Conservation (phyloP, 352 stramenopile genomes). For the Phytopythium chamaehyphon region DNA sequence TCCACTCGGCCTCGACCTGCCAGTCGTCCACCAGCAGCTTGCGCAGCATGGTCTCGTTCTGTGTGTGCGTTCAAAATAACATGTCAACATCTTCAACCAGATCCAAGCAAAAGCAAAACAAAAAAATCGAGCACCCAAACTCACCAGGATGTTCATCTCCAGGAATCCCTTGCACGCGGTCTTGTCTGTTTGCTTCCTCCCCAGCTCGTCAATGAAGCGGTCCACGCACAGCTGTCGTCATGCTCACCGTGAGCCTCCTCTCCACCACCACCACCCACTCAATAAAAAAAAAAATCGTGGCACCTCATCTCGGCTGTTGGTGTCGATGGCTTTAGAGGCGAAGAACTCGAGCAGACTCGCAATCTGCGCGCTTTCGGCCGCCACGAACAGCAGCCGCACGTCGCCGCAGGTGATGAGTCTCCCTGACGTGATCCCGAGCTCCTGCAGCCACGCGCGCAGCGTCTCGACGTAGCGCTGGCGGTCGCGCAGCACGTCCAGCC, state of each 20-base stretch:
- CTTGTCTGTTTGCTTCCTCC: conserved; percentile 34
- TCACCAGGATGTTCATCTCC: conserved; percentile 79
- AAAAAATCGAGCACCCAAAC: no score
- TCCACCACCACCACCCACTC: neutral
- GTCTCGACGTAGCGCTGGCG: conserved; percentile 51
- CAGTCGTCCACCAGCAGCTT: conserved; percentile 70
- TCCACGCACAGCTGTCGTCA: conserved; percentile 47
- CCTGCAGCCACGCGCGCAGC: conserved; percentile 51
- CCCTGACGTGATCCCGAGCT: conserved; percentile 41
- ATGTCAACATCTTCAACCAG: no score
- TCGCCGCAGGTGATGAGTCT: conserved; percentile 63
- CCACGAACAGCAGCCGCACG: conserved; percentile 60
- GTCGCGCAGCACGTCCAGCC: conserved; percentile 69
- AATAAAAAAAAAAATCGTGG: neutral
- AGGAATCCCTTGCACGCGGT: conserved; percentile 59
- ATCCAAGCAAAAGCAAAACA: no score
- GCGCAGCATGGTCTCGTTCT: conserved; percentile 51
- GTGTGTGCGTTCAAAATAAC: conserved; percentile 2
- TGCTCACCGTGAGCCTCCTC: neutral
- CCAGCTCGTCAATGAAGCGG: conserved; percentile 71
- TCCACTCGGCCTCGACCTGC: conserved; percentile 50
- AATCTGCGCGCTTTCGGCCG: conserved; percentile 32
- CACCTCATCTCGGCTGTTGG: conserved; percentile 50
- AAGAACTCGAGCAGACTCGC: conserved; percentile 42
- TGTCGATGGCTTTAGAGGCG: conserved; percentile 44